Base-by-base conservation (phyloP, 352 stramenopile genomes). In the Thalassiosira livingstoniorum region DNA sequence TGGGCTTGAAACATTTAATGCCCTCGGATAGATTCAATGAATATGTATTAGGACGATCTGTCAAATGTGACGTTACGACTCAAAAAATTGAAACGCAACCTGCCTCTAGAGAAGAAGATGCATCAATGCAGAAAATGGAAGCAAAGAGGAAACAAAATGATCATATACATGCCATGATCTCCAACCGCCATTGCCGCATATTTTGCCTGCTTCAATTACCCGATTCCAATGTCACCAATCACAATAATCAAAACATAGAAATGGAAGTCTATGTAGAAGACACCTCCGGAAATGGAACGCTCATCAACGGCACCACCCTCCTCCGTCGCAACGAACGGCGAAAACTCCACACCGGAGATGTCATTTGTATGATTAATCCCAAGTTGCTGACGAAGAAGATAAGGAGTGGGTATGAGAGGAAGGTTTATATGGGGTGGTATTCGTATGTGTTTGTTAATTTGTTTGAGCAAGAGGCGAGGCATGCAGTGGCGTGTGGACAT, bases 191-290 rank as follows among this genome's bases (percentile, higher is more conserved):
- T 69, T 93, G 88, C 75, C 75, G 78, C 4, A 91, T 94, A 39
- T 92, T 84, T 72, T 90, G 88, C 64, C 58, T 88, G 4, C 62
- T 90, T 0, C 23, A 62, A 68, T n/a, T 39, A 29, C 29, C 45
- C 31, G 23, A 13, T 37, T 27, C 39, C n/a, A 39, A 72, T 53
- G 15, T 71, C 67, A 54, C 45, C 25, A 39, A 31, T 29, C 13
- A 63, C 2, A 34, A 2, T 39, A 42, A 7, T 11, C 53, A 15
- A 25, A 51, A 18, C 27, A 32, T 45, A 37, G 78, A 82, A 53
- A 85, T 89, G 75, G 82, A 90, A 81, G 83, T 92, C 10, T 93
- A 85, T 37, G 47, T 95, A 0, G 91, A 95, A 85, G 91, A 95
- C 73, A 88, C 85, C 23, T 92, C 85, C 15, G 88, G 88, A 29